phyloP scores from a whole-genome alignment of 148 eudicot species.

The Vaccinium corymbosum region DNA sequence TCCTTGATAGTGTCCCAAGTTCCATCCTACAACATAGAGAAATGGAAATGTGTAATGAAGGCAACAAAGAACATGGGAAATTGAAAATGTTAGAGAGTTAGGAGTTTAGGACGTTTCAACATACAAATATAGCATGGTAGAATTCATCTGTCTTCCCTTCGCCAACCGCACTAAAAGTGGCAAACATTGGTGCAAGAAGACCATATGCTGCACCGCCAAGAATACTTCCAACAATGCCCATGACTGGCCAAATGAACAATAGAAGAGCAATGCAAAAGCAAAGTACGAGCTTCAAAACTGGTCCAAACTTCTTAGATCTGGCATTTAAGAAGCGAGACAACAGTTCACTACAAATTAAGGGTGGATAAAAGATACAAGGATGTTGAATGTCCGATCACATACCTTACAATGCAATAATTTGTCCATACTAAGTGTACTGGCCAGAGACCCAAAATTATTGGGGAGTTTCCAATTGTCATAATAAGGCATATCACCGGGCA shows the following conservation, averaged over 20 bases:
- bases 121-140: slow-evolving; percentile 63
- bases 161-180: slow-evolving; percentile 83
- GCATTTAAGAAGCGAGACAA: slow-evolving; percentile 16
- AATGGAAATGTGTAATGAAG: slow-evolving; percentile 10
- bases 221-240: slow-evolving; percentile 53
- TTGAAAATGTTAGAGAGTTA: not conserved
- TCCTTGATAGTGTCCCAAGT: slow-evolving; percentile 63
- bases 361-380: not conserved
- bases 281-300: slow-evolving; percentile 70
- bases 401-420: slow-evolving; percentile 66
- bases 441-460: slow-evolving; percentile 84
- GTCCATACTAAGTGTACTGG: slow-evolving; percentile 70
- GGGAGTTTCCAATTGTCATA: slow-evolving; percentile 55
- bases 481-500: slow-evolving; percentile 65
- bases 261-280: slow-evolving; percentile 38
- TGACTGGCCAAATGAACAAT: slow-evolving; percentile 61
- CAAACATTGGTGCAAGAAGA: slow-evolving; percentile 77
- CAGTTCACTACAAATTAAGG: not conserved
- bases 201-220: slow-evolving; percentile 76
- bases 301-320: slow-evolving; percentile 83
- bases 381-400: slow-evolving; percentile 10
- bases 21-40: slow-evolving; percentile 64
- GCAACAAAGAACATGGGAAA: slow-evolving; percentile 1
- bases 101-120: slow-evolving; percentile 17
- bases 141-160: slow-evolving; percentile 65